Base-by-base conservation (phyloP, 2,329 filamentous ascomycete species). In the Pleoardoris graminearum region DNA sequence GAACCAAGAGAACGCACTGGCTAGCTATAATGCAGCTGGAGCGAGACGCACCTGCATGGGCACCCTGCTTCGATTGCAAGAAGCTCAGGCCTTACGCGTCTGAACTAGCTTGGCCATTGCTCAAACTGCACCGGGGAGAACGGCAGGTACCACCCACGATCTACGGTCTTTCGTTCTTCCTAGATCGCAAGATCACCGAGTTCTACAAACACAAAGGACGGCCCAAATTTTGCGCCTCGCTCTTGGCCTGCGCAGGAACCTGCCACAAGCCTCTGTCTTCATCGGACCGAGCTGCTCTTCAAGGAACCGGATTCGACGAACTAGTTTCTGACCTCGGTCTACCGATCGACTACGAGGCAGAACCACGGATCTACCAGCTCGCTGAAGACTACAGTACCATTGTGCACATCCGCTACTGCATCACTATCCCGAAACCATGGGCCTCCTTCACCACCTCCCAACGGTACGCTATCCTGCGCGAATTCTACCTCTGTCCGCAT, bases 401-500 rank as follows among this genome's bases (percentile, higher is more conserved):
- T 17, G 22, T 29, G 11, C 52, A 51, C 30, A 35, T 54, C 21
- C 17, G 48, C 21, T 54, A 54, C 17, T 11, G 17, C 8, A 51
- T 54, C 22, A 7, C 19, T 12, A 43, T 54, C 4, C 52, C 48
- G 4, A 12, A 23, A 11, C 42, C 41, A 25, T 54, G 52, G 52
- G 38, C 39, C 17, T 30, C 25, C 2, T 35, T 51, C 25, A 16
- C 5, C 8, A 16, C 44, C 11, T 27, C 48, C 5, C 39, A 54
- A 32, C 48, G 52, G 17, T 51, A 16, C 32, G 48, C 52, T 11
- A 44, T 54, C 12, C 42, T 54, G 5, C 41, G 48, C 7, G 36
- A 35, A 10, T 21, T 51, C 41, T 54, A 54, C 27, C 42, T 54
- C 5, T 54, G 52, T 22, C 52, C 48, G 3, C 52, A 54, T 37